Evolutionary conservation across 306 rosid species (phyloP).

Genomic region (Cucurbita ficifolia): DNA sequence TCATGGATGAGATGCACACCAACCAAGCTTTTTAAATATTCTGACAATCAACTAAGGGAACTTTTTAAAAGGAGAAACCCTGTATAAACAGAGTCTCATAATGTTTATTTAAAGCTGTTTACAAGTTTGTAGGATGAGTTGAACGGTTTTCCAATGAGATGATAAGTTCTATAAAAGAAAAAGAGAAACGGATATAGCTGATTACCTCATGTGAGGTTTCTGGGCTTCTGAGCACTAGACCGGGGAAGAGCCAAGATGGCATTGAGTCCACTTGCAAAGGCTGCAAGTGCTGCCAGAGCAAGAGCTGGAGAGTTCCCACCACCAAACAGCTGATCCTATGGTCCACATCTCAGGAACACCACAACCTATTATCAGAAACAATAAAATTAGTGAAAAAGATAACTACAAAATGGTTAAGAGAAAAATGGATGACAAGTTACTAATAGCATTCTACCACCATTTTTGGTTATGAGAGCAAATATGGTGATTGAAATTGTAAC

Average conservation of each 20-base stretch:
- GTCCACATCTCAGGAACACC: slow-evolving; percentile 93
- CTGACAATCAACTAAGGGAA: slow-evolving; percentile 7
- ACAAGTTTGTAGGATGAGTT: slow-evolving; percentile 16
- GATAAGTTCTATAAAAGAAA: slow-evolving; percentile 7
- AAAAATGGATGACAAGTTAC: slow-evolving; percentile 1
- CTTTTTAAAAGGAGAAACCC: neutral
- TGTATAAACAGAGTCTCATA: neutral
- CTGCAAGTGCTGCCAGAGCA: slow-evolving; percentile 74
- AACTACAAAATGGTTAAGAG: neutral
- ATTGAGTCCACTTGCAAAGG: slow-evolving; percentile 70
- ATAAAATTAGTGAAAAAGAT: slow-evolving; percentile 12
- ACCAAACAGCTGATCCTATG: slow-evolving; percentile 99
- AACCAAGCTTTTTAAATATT: slow-evolving; percentile 14
- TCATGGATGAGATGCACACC: slow-evolving; percentile 2
- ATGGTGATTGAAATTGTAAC: neutral
- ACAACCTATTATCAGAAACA: slow-evolving; percentile 50
- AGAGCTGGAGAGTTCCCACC: slow-evolving; percentile 96
- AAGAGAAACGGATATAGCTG: slow-evolving; percentile 19
- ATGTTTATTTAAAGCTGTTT: slow-evolving; percentile 9
- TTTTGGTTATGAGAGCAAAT: neutral
- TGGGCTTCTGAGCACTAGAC: slow-evolving; percentile 48
- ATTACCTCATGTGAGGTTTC: slow-evolving; percentile 55
- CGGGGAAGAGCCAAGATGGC: slow-evolving; percentile 74
- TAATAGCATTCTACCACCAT: neutral
- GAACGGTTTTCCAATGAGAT: slow-evolving; percentile 11